Base-by-base conservation (phyloP, 1,284 basidiomycete species). In the Cutaneotrichosporon dermatis region DNA sequence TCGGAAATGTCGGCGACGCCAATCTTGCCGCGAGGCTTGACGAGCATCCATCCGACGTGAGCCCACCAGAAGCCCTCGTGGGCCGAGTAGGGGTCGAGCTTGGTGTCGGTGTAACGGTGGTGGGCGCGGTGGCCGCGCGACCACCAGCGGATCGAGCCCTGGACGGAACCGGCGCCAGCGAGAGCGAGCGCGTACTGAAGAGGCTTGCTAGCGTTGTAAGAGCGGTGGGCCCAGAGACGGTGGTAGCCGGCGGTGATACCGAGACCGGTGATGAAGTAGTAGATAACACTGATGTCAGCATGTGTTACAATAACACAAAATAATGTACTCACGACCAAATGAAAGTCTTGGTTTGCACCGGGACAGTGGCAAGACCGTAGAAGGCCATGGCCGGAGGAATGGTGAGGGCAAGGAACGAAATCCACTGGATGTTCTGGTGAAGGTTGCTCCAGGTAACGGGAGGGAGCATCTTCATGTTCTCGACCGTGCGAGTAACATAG, bases 141-240 rank as follows among this genome's bases (percentile, higher is more conserved):
- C 92, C 92, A 95, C 92, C 92, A 95, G 75, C 88, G 87, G 79
- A 94, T 92, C 15, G 90, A 91, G 33, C 92, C 92, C 72, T 95
- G 85, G 39, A 92, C 88, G 10, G 92, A 89, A 57, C 91, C 92
- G 12, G 89, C 86, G 57, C 92, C 92, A 10, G 86, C 83, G 16
- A 88, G 67, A 8, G 89, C 88, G 54, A 94, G 84, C 68, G 84
- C 79, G 75, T 89, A 92, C 74, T 94, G 86, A 4, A 94, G 80
- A 8, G 88, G 86, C 58, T 80, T 81, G 1, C 86, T 85, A n/a
- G 92, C 92, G 72, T 93, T 95, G 79, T 93, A 95, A 0, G 89
- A 82, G 55, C 92, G 85, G 74, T 96, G 93, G 4, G 93, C 88
- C 91, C 92, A 95, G 0, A 94, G 83, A 60, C 93, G 86, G 73